Evolutionary conservation across 495 filamentous ascomycete species (phyloP).

Genomic region (Aspergillus leporis): DNA sequence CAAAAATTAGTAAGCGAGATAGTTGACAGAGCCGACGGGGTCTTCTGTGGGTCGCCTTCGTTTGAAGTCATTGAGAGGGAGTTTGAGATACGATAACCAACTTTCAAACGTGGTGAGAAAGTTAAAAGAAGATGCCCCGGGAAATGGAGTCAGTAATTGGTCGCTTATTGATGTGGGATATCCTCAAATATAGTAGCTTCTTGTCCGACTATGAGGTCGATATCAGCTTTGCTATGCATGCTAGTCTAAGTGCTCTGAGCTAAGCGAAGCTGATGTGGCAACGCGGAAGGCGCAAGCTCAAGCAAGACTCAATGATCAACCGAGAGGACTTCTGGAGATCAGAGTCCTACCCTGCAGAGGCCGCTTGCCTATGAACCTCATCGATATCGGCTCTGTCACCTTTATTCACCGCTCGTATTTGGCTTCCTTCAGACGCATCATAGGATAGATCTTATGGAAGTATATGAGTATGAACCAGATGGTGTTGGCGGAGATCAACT

Average conservation of each 20-base stretch:
- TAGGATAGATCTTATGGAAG: background rate
- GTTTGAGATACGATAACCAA: background rate
- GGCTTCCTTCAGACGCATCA: background rate
- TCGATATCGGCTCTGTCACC: background rate
- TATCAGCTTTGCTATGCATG: too few relatives aligned
- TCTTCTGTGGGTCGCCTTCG: conserved; percentile 38
- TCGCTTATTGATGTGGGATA: background rate
- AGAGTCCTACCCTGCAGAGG: background rate
- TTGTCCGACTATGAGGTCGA: background rate
- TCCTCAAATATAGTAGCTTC: background rate
- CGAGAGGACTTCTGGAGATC: background rate
- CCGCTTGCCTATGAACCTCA: background rate
- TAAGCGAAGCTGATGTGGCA: background rate
- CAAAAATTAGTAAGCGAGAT: conserved; percentile 19
- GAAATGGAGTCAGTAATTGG: background rate
- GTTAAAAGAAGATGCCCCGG: background rate
- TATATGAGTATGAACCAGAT: background rate
- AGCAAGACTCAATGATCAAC: background rate
- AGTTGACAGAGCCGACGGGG: conserved; percentile 33
- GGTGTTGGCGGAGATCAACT: background rate
- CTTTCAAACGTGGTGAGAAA: background rate
- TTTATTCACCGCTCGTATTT: background rate
- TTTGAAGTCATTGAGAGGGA: background rate
- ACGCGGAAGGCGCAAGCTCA: background rate
- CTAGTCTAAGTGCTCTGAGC: background rate